Evolutionary conservation across 2,329 filamentous ascomycete species (phyloP), one percentile per base, ranked within the genome.

Genomic region (Arthrobotrys iridis): DNA sequence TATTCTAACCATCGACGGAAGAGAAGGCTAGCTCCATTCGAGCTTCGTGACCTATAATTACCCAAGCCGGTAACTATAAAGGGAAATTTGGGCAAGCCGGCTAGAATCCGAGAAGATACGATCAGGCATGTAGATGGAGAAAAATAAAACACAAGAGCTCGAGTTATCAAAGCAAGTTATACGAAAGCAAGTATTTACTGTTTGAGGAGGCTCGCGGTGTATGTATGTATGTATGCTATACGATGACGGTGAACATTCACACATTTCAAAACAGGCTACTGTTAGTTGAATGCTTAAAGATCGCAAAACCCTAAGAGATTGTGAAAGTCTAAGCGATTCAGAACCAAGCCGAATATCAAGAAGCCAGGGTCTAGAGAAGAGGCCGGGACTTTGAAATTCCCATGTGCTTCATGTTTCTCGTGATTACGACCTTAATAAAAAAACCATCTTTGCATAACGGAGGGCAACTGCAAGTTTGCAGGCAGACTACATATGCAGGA

Each of bases 371-470:
- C 41, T 40, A 37, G 33, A 35, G 6, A 55, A 55, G 30, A 37
- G 55, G 63, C 43, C 64, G 58, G 35, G 71, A 40, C 46, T 55
- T n/a, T 41, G 20, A 33, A 8, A 18, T 60, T 52, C 58, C 24
- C 60, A 50, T 35, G 41, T 62, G 55, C 55, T 58, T 20, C 26
- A 46, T 57, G 45, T 60, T 37, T 74, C 50, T 55, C 28, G 63
- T 58, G 71, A 58, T 68, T 75, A 41, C 63, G 71, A 75, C 57
- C 52, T 64, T 63, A 68, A n/a, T n/a, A n/a, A n/a, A n/a, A 71
- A 59, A 60, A 43, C 28, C 57, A 57, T 74, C 71, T 68, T 68
- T 68, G 71, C 63, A 66, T 67, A 64, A 60, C 70, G 62, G 70
- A 67, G 59, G 50, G 26, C 28, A 46, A 35, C 24, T 63, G 62